These are phyloP conservation scores for Oryza glumipatula DNA, from an alignment of 176 grass and related monocot species.

Conservation along the genomic window DNA sequence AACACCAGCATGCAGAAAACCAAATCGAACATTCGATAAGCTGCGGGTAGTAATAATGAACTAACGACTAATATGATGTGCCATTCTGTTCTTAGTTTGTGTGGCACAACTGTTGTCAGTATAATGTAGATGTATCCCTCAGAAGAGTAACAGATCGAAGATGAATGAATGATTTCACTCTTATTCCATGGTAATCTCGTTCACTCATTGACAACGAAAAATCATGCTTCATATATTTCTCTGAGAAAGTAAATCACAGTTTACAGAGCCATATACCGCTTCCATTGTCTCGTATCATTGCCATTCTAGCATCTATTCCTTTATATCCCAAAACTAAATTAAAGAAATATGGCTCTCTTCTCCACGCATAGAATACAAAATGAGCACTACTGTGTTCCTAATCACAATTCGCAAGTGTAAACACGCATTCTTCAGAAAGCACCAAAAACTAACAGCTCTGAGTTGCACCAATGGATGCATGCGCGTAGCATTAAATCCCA, in stretches of 20 bases:
- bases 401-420: background rate
- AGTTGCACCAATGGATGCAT: background rate
- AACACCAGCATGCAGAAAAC: background rate
- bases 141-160: background rate
- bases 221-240: background rate
- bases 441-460: background rate
- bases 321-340: background rate
- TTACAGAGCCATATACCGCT: background rate
- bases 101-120: background rate
- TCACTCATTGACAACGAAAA: background rate
- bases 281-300: background rate
- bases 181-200: background rate
- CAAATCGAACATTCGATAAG: background rate
- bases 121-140: background rate
- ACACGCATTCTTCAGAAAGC: background rate
- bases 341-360: background rate
- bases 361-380: background rate
- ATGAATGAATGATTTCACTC: background rate
- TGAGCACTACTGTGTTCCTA: background rate
- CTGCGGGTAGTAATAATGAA: background rate
- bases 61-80: background rate
- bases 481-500: background rate
- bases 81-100: background rate
- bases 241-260: background rate
- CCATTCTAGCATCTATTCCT: background rate